phyloP scores from a whole-genome alignment of 1,139 yeast species.

The Candida pseudoviswanathii region DNA sequence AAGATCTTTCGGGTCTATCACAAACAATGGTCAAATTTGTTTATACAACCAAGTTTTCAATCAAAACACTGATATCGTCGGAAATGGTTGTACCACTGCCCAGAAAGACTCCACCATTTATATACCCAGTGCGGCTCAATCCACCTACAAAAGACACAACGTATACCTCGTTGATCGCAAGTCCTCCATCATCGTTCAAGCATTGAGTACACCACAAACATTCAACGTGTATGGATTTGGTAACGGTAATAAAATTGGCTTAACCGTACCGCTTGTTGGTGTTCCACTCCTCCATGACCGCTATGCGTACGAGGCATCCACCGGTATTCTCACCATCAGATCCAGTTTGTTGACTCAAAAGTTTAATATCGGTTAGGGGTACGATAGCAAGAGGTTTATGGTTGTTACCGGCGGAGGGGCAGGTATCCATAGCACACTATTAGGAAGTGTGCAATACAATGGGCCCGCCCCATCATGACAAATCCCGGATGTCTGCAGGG shows the following conservation, averaged over 20 bases:
- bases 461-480: slow-evolving; percentile 23
- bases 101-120: slow-evolving; percentile 24
- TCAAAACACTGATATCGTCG: slow-evolving; percentile 27
- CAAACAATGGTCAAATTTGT: slow-evolving; percentile 35
- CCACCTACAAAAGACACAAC: slow-evolving; percentile 22
- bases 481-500: slow-evolving; percentile 15
- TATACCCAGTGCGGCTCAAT: slow-evolving; percentile 21
- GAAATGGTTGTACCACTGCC: slow-evolving; percentile 32
- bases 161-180: slow-evolving; percentile 23
- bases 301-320: slow-evolving; percentile 16
- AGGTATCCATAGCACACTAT: slow-evolving; percentile 14
- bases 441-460: slow-evolving; percentile 18
- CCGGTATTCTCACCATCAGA: slow-evolving; percentile 25
- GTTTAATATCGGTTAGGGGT: slow-evolving; percentile 28
- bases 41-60: slow-evolving; percentile 25
- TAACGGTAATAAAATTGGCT: slow-evolving; percentile 29
- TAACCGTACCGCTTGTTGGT: slow-evolving; percentile 20
- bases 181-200: slow-evolving; percentile 25
- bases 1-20: slow-evolving; percentile 19
- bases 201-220: slow-evolving; percentile 22
- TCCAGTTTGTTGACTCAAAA: slow-evolving; percentile 13
- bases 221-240: slow-evolving; percentile 36
- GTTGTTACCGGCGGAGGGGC: slow-evolving; percentile 20
- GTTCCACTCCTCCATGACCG: slow-evolving; percentile 14
- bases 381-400: slow-evolving; percentile 16